Evolutionary conservation across 352 stramenopile genomes (phyloP).

Genomic region (Blastocystis sp.): DNA sequence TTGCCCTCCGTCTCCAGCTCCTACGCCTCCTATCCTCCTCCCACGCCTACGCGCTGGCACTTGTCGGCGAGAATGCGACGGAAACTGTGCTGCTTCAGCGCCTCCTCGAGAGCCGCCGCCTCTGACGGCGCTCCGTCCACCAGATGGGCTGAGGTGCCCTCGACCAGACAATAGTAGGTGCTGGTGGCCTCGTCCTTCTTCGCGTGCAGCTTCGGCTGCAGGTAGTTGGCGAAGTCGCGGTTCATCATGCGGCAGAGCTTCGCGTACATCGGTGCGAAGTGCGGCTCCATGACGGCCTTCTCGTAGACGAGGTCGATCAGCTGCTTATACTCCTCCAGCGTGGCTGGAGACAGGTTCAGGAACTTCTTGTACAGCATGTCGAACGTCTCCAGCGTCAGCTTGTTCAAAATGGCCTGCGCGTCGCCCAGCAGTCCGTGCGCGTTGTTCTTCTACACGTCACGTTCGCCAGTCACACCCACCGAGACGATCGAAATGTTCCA

Average conservation of each 20-base stretch:
- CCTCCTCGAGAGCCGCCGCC: constrained; percentile 33
- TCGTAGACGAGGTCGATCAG: constrained; percentile 79
- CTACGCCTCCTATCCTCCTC: background rate
- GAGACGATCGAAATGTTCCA: constrained; percentile 38
- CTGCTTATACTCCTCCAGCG: constrained; percentile 74
- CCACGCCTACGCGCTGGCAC: constrained; percentile 6
- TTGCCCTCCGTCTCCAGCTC: constrained; percentile 44
- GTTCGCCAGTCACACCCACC: background rate
- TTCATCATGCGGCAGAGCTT: constrained; percentile 33
- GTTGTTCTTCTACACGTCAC: constrained; percentile 62
- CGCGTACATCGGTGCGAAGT: constrained; percentile 75
- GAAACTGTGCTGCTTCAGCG: constrained; percentile 62
- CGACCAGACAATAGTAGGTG: background rate
- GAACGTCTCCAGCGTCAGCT: constrained; percentile 83
- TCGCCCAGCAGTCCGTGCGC: constrained; percentile 74
- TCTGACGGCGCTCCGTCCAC: background rate
- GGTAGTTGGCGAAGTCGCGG: background rate
- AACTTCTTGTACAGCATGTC: constrained; percentile 71
- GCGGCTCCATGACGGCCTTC: constrained; percentile 75
- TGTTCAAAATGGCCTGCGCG: constrained; percentile 80
- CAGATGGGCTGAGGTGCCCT: background rate
- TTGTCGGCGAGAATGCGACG: constrained; percentile 38
- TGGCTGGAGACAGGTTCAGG: constrained; percentile 74
- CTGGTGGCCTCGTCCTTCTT: background rate
- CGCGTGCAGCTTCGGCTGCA: background rate